Conservation (phyloP, 2,329 filamentous ascomycete species). For the Cytospora mali region DNA sequence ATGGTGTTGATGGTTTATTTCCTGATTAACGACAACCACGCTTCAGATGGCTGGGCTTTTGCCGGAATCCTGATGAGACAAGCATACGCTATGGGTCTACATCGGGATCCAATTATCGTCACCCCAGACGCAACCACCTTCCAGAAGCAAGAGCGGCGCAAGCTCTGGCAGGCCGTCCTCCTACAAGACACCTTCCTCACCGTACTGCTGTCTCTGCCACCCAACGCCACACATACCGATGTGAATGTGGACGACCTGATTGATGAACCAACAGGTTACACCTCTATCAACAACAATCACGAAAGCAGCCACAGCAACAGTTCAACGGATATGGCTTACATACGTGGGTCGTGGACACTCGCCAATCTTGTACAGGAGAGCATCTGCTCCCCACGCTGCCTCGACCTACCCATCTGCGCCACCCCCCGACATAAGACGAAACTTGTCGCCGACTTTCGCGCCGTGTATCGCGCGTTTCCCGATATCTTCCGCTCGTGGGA, state of each 20-base stretch:
- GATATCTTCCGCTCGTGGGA: slow-evolving; percentile 71
- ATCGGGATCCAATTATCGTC: slow-evolving; percentile 76
- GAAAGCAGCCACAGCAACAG: slow-evolving; percentile 60
- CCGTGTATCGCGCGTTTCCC: slow-evolving; percentile 74
- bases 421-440: slow-evolving; percentile 70
- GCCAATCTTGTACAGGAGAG: slow-evolving; percentile 78
- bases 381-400: slow-evolving; percentile 73
- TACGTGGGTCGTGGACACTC: slow-evolving; percentile 76
- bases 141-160: slow-evolving; percentile 77
- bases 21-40: slow-evolving; percentile 83
- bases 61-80: slow-evolving; percentile 76
- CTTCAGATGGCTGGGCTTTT: slow-evolving; percentile 81
- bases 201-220: slow-evolving; percentile 75
- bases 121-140: slow-evolving; percentile 67
- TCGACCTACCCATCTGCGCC: slow-evolving; percentile 71
- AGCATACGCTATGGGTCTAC: slow-evolving; percentile 79
- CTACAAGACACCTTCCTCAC: slow-evolving; percentile 83
- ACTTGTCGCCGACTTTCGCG: slow-evolving; percentile 69
- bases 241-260: slow-evolving; percentile 73
- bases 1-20: slow-evolving; percentile 86
- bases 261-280: slow-evolving; percentile 54
- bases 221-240: slow-evolving; percentile 77
- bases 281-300: slow-evolving; percentile 52
- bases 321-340: slow-evolving; percentile 70
- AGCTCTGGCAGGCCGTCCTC: slow-evolving; percentile 80